Conservation (phyloP, 2,329 filamentous ascomycete genomes). For the Phoma herbarum region DNA sequence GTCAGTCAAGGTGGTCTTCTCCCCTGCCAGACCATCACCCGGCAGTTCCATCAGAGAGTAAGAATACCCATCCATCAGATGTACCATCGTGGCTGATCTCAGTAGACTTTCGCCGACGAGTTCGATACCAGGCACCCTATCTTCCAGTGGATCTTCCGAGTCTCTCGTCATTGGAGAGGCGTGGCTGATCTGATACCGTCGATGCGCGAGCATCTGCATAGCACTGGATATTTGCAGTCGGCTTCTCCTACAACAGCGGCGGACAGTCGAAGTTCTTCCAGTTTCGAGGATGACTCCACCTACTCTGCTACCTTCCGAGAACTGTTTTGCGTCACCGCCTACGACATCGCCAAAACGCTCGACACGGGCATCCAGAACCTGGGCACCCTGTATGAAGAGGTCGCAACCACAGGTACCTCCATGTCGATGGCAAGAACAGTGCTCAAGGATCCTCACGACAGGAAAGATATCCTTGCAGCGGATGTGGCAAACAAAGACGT, state of each 20-base stretch:
- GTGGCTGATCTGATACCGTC: slow-evolving; percentile 72
- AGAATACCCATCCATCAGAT: slow-evolving; percentile 56
- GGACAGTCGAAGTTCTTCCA: slow-evolving; percentile 32
- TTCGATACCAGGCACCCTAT: slow-evolving; percentile 80
- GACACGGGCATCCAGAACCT: slow-evolving; percentile 69
- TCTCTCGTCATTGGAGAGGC: slow-evolving; percentile 78
- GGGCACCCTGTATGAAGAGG: slow-evolving; percentile 78
- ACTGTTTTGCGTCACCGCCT: slow-evolving; percentile 81
- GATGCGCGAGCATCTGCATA: slow-evolving; percentile 78
- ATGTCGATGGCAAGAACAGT: slow-evolving; percentile 71
- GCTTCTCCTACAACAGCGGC: slow-evolving; percentile 27
- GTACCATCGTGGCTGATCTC: slow-evolving; percentile 20
- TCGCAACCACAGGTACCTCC: slow-evolving; percentile 71
- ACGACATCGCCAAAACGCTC: slow-evolving; percentile 74
- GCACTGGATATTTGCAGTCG: slow-evolving; percentile 36
- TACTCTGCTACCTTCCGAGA: slow-evolving; percentile 83
- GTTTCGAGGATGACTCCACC: slow-evolving; percentile 66
- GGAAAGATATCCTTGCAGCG: slow-evolving; percentile 37
- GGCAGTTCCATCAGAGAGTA: slow-evolving; percentile 55
- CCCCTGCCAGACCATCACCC: slow-evolving; percentile 79
- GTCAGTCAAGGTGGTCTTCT: slow-evolving; percentile 74
- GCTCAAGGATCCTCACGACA: slow-evolving; percentile 30
- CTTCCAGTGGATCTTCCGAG: slow-evolving; percentile 88
- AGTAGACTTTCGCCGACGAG: slow-evolving; percentile 70
- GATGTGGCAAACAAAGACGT: slow-evolving; percentile 47